These are phyloP conservation scores for Pseudogymnoascus sp. DNA, from an alignment of 2,329 filamentous ascomycete genomes.

Conservation along the genomic window DNA sequence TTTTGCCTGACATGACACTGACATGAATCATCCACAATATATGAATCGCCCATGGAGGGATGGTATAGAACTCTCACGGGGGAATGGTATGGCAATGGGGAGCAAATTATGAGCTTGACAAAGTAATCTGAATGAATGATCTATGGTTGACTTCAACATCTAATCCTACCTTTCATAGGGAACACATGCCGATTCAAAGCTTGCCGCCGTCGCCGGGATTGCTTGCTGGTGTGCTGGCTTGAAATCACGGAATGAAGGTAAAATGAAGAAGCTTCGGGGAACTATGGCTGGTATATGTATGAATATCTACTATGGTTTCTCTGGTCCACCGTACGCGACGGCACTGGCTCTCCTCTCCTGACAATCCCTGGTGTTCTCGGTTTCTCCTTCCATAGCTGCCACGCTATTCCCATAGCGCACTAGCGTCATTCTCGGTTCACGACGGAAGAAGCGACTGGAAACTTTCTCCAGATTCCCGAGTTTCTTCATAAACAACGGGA, in stretches of 20 bases:
- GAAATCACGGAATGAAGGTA: background rate
- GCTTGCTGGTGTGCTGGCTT: background rate
- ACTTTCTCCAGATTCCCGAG: conserved; percentile 7
- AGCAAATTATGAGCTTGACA: background rate
- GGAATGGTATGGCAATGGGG: too few species aligned
- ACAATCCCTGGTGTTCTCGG: background rate
- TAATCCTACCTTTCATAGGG: background rate
- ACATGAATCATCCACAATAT: background rate
- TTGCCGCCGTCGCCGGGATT: background rate
- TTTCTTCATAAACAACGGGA: conserved; percentile 8
- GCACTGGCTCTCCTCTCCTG: background rate
- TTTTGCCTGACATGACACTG: background rate
- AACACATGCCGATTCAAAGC: background rate
- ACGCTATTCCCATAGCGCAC: background rate
- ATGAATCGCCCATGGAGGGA: background rate
- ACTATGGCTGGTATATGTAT: background rate
- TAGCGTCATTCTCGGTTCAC: conserved; percentile 1
- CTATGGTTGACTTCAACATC: background rate
- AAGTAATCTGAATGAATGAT: background rate
- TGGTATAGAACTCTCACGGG: background rate
- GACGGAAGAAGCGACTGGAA: conserved; percentile 8
- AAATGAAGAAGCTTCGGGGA: background rate
- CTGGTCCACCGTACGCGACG: background rate
- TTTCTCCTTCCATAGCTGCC: background rate
- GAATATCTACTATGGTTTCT: background rate